Percentiles rank a stretch among this genome's conserved stretches.
Evolutionary conservation across 306 rosid species (phyloP).

Genomic region (Cucumis cinereus): DNA sequence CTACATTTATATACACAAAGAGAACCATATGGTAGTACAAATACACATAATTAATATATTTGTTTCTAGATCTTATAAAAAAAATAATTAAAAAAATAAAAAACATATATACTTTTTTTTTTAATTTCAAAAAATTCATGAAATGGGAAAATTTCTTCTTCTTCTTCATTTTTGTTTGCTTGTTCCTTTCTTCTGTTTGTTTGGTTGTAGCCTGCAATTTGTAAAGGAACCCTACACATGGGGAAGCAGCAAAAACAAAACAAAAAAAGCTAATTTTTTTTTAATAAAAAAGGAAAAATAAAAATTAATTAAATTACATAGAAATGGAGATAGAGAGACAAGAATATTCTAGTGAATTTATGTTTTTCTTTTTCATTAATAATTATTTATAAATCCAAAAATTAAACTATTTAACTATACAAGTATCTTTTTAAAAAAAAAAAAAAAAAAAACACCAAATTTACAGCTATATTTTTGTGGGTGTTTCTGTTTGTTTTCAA

Average conservation of each 20-base stretch:
- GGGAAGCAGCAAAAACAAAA: neutral
- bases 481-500: conserved; percentile 4
- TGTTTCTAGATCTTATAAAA: neutral
- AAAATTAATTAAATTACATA: neutral
- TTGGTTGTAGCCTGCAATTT: conserved; percentile 10
- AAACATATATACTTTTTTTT: too few species aligned
- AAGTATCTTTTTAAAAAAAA: neutral
- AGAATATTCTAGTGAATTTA: conserved; percentile 1
- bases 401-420: neutral
- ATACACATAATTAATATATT: neutral
- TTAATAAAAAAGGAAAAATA: neutral
- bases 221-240: conserved; percentile 7
- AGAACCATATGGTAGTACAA: neutral
- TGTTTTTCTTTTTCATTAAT: neutral
- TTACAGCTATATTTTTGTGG: neutral
- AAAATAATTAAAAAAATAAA: neutral
- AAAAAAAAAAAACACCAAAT: neutral
- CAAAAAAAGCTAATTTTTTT: neutral
- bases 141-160: neutral
- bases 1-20: neutral
- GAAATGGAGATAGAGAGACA: neutral
- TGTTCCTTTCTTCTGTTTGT: neutral
- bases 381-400: neutral
- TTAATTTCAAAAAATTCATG: neutral
- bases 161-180: neutral